These are phyloP conservation scores for Westerdykella aurantiaca DNA, from an alignment of 2,329 filamentous ascomycete genomes.

Conservation along the genomic window DNA sequence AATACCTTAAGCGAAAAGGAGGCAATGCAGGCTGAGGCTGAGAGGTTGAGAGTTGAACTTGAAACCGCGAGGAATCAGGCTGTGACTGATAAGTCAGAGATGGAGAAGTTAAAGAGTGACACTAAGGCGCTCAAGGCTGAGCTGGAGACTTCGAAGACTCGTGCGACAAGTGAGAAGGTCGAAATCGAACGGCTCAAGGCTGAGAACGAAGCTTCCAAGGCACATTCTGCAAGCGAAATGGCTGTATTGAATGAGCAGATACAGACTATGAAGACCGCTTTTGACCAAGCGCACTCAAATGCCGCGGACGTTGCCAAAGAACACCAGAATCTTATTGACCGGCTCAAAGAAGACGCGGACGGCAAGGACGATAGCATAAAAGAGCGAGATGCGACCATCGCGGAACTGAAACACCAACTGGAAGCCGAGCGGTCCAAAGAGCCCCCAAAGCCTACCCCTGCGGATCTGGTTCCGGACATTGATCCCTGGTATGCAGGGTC, in stretches of 20 bases:
- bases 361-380: conserved; percentile 30
- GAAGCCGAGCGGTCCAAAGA: conserved; percentile 24
- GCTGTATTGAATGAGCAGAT: conserved; percentile 16
- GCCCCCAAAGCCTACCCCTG: conserved; percentile 14
- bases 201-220: conserved; percentile 10
- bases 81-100: conserved; percentile 4
- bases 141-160: no score
- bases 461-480: conserved; percentile 46
- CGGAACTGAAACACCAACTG: conserved; percentile 13
- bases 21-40: conserved; percentile 7
- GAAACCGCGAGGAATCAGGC: conserved; percentile 2
- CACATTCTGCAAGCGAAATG: conserved; percentile 14
- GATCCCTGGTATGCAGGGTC: conserved; percentile 54
- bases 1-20: conserved; percentile 18
- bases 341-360: conserved; percentile 30
- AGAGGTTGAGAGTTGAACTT: conserved; percentile 8
- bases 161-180: no score
- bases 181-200: no score
- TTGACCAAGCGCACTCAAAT: conserved; percentile 19
- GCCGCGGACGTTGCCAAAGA: conserved; percentile 21
- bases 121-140: no score
- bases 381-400: conserved; percentile 21
- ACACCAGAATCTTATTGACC: conserved; percentile 24
- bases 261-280: conserved; percentile 13
- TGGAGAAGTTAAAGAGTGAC: no score